Conservation (phyloP, 805 yeast species). For the Lipomyces kockii region DNA sequence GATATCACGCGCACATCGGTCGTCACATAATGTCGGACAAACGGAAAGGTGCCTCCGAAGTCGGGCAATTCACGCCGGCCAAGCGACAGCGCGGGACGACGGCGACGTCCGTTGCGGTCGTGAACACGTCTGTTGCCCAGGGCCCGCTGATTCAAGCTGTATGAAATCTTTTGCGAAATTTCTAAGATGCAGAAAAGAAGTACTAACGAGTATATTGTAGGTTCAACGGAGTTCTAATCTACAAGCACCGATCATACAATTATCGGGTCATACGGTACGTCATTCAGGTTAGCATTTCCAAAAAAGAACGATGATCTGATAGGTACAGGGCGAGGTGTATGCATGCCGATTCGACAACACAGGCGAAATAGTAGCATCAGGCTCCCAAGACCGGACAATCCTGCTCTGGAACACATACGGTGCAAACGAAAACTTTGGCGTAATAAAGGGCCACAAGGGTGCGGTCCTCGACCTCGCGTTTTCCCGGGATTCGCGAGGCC, state of each 20-base stretch:
- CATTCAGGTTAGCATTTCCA: background rate
- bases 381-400: slow-evolving; percentile 56
- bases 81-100: slow-evolving; percentile 20
- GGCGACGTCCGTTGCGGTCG: slow-evolving; percentile 31
- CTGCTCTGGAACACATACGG: slow-evolving; percentile 53
- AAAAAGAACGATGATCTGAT: background rate
- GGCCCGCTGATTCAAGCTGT: slow-evolving; percentile 33
- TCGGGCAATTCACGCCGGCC: background rate
- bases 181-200: background rate
- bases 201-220: slow-evolving; percentile 5
- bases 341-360: slow-evolving; percentile 56
- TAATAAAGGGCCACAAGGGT: slow-evolving; percentile 60
- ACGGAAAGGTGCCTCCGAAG: slow-evolving; percentile 27
- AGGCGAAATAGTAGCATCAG: slow-evolving; percentile 63
- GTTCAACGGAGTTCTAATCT: slow-evolving; percentile 33
- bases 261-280: slow-evolving; percentile 37
- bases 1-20: background rate
- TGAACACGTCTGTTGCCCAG: slow-evolving; percentile 27
- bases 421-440: slow-evolving; percentile 52
- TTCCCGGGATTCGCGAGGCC: slow-evolving; percentile 51
- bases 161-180: background rate
- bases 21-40: slow-evolving; percentile 21
- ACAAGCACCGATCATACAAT: slow-evolving; percentile 37
- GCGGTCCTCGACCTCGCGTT: slow-evolving; percentile 67
- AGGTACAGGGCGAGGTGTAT: slow-evolving; percentile 53